Evolutionary conservation across 805 yeast species (phyloP), one percentile per base, ranked within the genome.

Genomic region (Metschnikowia continentalis): DNA sequence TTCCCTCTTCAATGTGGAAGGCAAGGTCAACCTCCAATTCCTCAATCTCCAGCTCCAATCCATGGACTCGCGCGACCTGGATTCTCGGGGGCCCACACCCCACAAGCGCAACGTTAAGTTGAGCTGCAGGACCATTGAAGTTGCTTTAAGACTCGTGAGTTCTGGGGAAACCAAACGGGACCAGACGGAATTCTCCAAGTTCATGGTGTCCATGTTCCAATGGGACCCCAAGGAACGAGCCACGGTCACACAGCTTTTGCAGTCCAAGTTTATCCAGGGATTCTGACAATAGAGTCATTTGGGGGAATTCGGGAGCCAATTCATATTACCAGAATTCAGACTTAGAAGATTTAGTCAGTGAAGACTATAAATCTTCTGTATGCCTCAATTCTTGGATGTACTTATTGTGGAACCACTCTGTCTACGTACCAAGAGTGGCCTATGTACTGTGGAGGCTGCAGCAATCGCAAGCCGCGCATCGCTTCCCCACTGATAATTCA

Each of bases 1-100:
- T 50, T 68, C 70, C 2, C 55, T 74, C 15, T 74, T 74, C 52
- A 75, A 71, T 49, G 50, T 61, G 23, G 68, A 69, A 33, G 78
- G 78, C 5, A 71, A 68, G 47, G 55, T 73, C 35, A 72, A 70
- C 48, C 53, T 72, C 33, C 65, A 64, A 32, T 62, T 65, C 43
- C 58, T 74, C 46, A 71, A 71, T 39, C 54, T 59, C 36, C 64
- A 64, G 48, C 55, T 61, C 13, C 63, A 55, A 41, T 57, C 56
- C 7, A 32, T 30, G 40, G 54, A 50, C 22, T 11, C 39, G n/a
- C 44, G 50, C 7, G 49, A 51, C n/a, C 32, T 32, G 10, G 35
- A 35, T 14, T 20, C 23, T 40, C 49, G 36, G 35, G 23, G 50
- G 1, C 43, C 54, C 10, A 51, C 54, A 42, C 49, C 54, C 4